Percentiles rank a stretch among this genome's conserved stretches.
Conservation (phyloP, 2,329 filamentous ascomycete species). For the Phialophora macrospora region DNA sequence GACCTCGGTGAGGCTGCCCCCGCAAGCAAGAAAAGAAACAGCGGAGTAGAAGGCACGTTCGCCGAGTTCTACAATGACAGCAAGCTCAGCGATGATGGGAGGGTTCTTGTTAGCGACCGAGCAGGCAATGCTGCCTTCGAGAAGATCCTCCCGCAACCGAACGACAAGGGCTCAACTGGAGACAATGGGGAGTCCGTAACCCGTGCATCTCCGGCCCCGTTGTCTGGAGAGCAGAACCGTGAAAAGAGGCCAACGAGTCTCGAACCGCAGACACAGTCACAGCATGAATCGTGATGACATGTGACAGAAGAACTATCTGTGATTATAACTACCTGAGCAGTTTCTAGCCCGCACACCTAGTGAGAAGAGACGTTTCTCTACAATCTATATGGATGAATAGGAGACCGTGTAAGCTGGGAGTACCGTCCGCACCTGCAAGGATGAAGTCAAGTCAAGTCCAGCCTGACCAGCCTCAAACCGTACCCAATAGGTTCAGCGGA, state of each 20-base stretch:
- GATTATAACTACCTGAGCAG: neutral
- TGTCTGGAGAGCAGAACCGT: neutral
- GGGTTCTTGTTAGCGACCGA: neutral
- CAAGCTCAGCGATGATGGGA: neutral
- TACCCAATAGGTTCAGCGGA: too few species aligned
- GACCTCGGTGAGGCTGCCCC: neutral
- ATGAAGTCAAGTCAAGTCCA: too few species aligned
- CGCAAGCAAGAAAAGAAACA: neutral
- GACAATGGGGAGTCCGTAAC: neutral
- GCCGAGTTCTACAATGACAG: conserved; percentile 1
- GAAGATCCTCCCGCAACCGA: neutral
- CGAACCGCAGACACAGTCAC: neutral
- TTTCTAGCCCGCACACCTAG: too few species aligned
- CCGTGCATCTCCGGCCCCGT: neutral
- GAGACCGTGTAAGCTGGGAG: too few species aligned
- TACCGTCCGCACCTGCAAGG: too few species aligned
- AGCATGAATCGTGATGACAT: neutral
- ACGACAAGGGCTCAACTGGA: neutral
- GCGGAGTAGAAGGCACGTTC: neutral
- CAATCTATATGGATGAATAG: too few species aligned
- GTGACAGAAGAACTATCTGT: neutral
- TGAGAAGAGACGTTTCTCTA: too few species aligned
- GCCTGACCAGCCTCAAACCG: too few species aligned
- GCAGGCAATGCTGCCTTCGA: neutral
- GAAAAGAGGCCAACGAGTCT: neutral